A percentile compares a stretch with the other conserved stretches of the same genome.
Conservation (phyloP, 352 stramenopile species). For the Phytopythium litorale region DNA sequence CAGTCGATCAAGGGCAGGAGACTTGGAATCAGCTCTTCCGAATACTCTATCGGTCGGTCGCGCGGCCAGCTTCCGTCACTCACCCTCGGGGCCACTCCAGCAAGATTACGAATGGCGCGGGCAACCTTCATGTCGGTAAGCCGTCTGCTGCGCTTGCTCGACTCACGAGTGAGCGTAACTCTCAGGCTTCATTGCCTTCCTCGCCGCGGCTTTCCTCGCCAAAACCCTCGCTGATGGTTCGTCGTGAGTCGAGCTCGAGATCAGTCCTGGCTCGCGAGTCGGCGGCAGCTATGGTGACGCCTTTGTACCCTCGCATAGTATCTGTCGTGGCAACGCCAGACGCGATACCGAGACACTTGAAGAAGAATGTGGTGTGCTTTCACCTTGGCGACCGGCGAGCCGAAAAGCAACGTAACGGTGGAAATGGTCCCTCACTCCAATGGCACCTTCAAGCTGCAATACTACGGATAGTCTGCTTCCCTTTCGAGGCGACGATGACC, state of each 20-base stretch:
- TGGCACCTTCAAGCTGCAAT: not conserved
- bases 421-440: not conserved
- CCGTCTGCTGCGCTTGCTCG: not conserved
- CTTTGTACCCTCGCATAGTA: slow-evolving; percentile 28
- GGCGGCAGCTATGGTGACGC: slow-evolving; percentile 19
- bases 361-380: slow-evolving; percentile 24
- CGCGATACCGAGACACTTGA: slow-evolving; percentile 22
- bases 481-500: not conserved
- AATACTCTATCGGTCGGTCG: slow-evolving; percentile 27
- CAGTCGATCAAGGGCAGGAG: not conserved
- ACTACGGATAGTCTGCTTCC: not conserved
- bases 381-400: not conserved
- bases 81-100: not conserved
- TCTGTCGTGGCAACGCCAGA: slow-evolving; percentile 15
- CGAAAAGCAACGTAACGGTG: not conserved
- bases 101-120: not conserved
- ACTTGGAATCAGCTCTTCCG: slow-evolving; percentile 53
- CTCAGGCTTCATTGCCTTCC: not conserved
- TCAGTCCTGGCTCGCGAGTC: slow-evolving; percentile 22
- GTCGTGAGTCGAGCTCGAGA: slow-evolving; percentile 10
- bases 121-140: not conserved
- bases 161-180: not conserved
- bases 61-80: slow-evolving; percentile 20
- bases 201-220: not conserved
- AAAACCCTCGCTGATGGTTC: not conserved